Base-by-base conservation (phyloP, 495 filamentous ascomycete genomes). In the Penicillium ochrochloron region DNA sequence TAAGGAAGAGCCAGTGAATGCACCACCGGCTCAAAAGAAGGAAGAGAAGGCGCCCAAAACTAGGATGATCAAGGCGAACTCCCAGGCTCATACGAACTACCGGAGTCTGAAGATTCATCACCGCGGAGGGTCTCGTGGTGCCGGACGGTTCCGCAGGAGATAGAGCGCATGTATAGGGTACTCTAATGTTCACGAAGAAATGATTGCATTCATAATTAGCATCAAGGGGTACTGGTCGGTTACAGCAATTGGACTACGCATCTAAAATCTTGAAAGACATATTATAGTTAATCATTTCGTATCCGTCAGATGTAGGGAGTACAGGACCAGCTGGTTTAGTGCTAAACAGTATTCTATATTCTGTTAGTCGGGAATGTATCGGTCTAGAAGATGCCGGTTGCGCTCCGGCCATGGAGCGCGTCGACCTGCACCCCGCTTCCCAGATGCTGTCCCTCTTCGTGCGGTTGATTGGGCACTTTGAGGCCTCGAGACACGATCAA, bases 21-120 rank as follows among this genome's bases (percentile, higher is more conserved):
- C 75, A 25, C 72, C 69, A 55, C 60, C 63, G 10, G 69, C 68
- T 14, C 59, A 54, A 9, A 59, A 46, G 23, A 66, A 69, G 15
- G 58, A 68, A 56, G 82, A 80, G 59, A 82, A 88, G 25, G 88
- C 88, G 72, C 86, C 84, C 65, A 77, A 76, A 17, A 78, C 74
- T 25, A 84, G 86, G 64, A 96, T 91, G 77, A 80, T 93, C 53
- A 90, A 86, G 60, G 88, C 89, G 46, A 90, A 86, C 59, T 88
- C 89, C 6, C 76, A 88, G 53, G 90, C 93, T 3, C 88, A 94
- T 77, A 85, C 90, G 25, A 97, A 97, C 69, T 97, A 92, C 74
- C 86, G 90, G 63, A 84, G 87, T 48, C 74, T 97, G 65, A 96
- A 96, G 79, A 86, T 97, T 66, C 84, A 82, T 69, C 91, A 90